Base-by-base conservation (phyloP, 371 early-diverging fungal species). In the Funneliformis caledonium region DNA sequence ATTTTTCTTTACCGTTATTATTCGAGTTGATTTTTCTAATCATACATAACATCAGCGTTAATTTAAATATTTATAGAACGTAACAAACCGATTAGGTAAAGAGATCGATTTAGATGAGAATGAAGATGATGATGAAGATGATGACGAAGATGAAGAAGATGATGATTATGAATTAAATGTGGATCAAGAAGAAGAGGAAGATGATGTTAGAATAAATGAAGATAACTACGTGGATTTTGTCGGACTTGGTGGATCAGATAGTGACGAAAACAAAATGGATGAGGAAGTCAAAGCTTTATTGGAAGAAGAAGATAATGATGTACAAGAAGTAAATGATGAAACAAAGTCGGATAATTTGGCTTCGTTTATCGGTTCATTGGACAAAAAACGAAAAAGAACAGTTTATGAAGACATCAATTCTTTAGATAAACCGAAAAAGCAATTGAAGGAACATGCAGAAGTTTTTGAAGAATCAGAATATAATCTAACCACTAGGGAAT, bases 401-500 rank as follows among this genome's bases (percentile, higher is more conserved):
- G 22, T 64, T 43, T 73, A 56, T 31, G 60, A 76, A 31, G 50
- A 60, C 19, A 47, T 48, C 19, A 75, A 68, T 31, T 37, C 56
- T 48, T 72, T 48, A 16, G 82, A 80, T 67, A 87, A 86, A 64
- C 76, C 81, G 62, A 90, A 88, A 72, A 87, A 88, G 73, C 85
- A 85, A 60, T 75, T 90, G 10, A 84, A 87, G 56, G 93, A 94
- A 85, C 83, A 87, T 43, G 92, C 91, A 2, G 96, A 96, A 84
- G 92, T 91, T 1, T 93, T 90, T 73, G 86, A 91, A 43, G 96
- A 95, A 83, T 91, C 89, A 7, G 96, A 95, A 84, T 96, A 90
- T 85, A 93, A 94, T 80, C 84, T 96, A 62, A 80, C 87, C 16
- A 87, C 90, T 8, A 88, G 86, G n/a, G 78, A 83, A 16, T 76